Percentiles rank a stretch among this genome's conserved stretches.
Evolutionary conservation across 108 stramenopile species (phyloP).

Genomic region (Nitzschia sp.): DNA sequence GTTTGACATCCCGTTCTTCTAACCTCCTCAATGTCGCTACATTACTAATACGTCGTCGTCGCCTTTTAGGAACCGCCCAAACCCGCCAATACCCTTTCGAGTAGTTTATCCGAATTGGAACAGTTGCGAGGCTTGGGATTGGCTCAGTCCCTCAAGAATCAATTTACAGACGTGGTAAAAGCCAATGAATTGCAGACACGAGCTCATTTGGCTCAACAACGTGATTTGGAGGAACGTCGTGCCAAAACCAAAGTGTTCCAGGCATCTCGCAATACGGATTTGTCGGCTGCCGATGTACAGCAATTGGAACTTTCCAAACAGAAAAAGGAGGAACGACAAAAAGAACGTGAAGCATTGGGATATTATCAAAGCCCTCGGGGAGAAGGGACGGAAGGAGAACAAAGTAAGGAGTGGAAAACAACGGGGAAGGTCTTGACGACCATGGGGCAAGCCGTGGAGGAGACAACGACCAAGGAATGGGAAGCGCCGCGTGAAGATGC

Average conservation of each 20-base stretch:
- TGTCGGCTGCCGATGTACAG: neutral
- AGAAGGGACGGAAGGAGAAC: neutral
- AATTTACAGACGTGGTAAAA: neutral
- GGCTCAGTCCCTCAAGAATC: neutral
- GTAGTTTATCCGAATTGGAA: neutral
- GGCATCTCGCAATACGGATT: neutral
- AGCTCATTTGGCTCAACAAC: neutral
- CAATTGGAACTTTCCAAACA: neutral
- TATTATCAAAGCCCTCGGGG: neutral
- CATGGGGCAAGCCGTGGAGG: neutral
- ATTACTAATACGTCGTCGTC: too few species aligned
- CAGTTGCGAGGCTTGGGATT: neutral
- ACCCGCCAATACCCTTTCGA: too few species aligned
- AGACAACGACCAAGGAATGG: neutral
- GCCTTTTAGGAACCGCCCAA: too few species aligned
- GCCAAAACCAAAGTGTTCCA: neutral
- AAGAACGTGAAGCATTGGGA: constrained; percentile 1
- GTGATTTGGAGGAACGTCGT: neutral
- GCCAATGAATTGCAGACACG: neutral
- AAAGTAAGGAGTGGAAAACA: neutral
- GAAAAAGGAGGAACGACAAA: neutral
- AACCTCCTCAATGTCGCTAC: too few species aligned
- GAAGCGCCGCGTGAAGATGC: neutral
- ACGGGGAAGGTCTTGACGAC: constrained; percentile 4
- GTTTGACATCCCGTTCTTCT: too few species aligned